Evolutionary conservation across 352 stramenopile genomes (phyloP).

Genomic region (Phytopythium chamaehyphon): DNA sequence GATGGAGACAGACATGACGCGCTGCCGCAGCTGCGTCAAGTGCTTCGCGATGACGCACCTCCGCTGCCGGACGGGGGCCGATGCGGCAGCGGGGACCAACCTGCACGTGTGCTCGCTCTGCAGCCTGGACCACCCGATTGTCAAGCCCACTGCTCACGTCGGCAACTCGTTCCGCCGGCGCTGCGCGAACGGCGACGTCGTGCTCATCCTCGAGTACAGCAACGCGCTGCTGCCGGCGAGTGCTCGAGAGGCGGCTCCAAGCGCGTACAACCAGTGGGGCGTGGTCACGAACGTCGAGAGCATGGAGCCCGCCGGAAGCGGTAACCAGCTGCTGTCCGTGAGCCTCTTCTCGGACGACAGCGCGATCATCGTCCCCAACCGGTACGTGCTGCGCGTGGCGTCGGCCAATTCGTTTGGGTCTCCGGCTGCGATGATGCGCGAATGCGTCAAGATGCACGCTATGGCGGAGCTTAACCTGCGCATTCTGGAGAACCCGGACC

Average conservation of each 20-base stretch:
- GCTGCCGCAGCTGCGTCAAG: constrained; percentile 49
- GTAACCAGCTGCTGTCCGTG: constrained; percentile 57
- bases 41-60: constrained; percentile 50
- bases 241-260: constrained; percentile 26
- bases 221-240: constrained; percentile 46
- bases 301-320: constrained; percentile 31
- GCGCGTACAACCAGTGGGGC: constrained; percentile 56
- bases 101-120: constrained; percentile 35
- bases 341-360: constrained; percentile 54
- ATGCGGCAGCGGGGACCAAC: constrained; percentile 13
- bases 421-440: constrained; percentile 37
- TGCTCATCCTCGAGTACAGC: constrained; percentile 63
- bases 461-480: constrained; percentile 48
- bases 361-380: constrained; percentile 43
- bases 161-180: constrained; percentile 26
- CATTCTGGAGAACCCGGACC: constrained; percentile 14
- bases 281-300: constrained; percentile 43
- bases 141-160: constrained; percentile 11
- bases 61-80: constrained; percentile 21
- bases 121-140: constrained; percentile 17
- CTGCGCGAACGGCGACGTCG: constrained; percentile 45
- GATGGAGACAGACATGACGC: constrained; percentile 44
- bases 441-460: constrained; percentile 49
- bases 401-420: constrained; percentile 29
- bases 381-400: constrained; percentile 47